Base-by-base conservation (phyloP, 1,139 yeast species). In the Candida tetrigidarum region DNA sequence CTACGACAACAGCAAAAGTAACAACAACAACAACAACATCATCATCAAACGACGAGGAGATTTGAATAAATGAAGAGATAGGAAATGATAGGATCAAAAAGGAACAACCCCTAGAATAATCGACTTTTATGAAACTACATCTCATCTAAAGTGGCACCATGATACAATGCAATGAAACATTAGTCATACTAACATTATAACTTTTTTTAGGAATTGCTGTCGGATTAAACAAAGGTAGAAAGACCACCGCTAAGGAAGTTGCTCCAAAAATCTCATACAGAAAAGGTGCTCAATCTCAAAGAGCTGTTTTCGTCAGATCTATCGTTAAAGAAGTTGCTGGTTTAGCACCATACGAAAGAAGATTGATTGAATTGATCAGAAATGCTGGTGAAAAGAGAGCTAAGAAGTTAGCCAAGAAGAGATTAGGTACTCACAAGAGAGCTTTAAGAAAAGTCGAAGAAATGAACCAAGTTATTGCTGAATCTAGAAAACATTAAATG, bases 351-450 rank as follows among this genome's bases (percentile, higher is more conserved):
- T 95, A 95, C 80, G 99, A 95, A 83, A 92, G 97, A 84, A 92
- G 99, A 83, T 86, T 93, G 76, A 87, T 95, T 71, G 99, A 95
- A 81, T 85, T 95, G 81, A 84, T 95, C 87, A 93, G 99, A 86
- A 95, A 95, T 83, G 93, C 97, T 73, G 97, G 97, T 86, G 99
- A 95, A 83, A 95, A 95, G 96, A 95, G 99, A 84, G 99, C 99
- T 66, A 90, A 95, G 89, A 95, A 95, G 91, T 92, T 95, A 74
- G 97, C 98, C 64, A 95, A 95, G 95, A 93, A 90, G 96, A 93
- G 97, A 93, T 90, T 95, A 75, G 99, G 99, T 80, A 91, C 99
- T 68, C 96, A 92, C 87, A 87, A 86, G 83, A 95, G 99, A 86
- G 97, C 99, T 70, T 89, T 90, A 86, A 95, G 89, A 75, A 95